phyloP scores from a whole-genome alignment of 1,139 yeast species.

The Petasospora fabianii region DNA sequence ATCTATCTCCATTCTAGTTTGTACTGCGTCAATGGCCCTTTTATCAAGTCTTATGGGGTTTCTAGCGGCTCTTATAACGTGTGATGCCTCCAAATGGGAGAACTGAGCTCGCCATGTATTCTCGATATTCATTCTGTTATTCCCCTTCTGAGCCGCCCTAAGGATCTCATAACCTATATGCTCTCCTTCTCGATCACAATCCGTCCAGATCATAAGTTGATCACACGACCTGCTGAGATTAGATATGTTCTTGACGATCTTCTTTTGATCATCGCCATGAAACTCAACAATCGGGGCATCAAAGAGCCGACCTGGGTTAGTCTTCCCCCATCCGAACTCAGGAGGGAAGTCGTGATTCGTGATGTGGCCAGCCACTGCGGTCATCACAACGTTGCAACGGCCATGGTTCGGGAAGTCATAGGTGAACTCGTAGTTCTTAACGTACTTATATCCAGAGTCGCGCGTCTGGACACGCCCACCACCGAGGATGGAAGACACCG shows the following conservation, averaged over 20 bases:
- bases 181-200: constrained; percentile 98
- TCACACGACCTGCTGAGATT: constrained; percentile 60
- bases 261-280: constrained; percentile 40
- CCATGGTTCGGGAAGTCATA: constrained; percentile 60
- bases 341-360: constrained; percentile 62
- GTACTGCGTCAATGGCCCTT: constrained; percentile 77
- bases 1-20: constrained; percentile 83
- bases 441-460: constrained; percentile 54
- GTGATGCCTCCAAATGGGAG: constrained; percentile 79
- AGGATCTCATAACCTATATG: constrained; percentile 86
- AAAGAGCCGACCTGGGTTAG: constrained; percentile 59
- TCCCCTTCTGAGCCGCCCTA: constrained; percentile 59
- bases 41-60: constrained; percentile 62
- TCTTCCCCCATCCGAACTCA: constrained; percentile 57
- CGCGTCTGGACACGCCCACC: constrained; percentile 60
- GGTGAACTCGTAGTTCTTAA: constrained; percentile 76
- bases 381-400: constrained; percentile 78
- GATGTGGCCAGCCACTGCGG: constrained; percentile 88
- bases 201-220: constrained; percentile 91
- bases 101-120: constrained; percentile 72
- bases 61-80: constrained; percentile 70
- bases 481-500: constrained; percentile 70
- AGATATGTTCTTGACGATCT: constrained; percentile 66
- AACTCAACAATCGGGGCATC: constrained; percentile 57
- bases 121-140: constrained; percentile 42